phyloP scores from a whole-genome alignment of 23 red algal genomes.

The Agarophyton chilense region DNA sequence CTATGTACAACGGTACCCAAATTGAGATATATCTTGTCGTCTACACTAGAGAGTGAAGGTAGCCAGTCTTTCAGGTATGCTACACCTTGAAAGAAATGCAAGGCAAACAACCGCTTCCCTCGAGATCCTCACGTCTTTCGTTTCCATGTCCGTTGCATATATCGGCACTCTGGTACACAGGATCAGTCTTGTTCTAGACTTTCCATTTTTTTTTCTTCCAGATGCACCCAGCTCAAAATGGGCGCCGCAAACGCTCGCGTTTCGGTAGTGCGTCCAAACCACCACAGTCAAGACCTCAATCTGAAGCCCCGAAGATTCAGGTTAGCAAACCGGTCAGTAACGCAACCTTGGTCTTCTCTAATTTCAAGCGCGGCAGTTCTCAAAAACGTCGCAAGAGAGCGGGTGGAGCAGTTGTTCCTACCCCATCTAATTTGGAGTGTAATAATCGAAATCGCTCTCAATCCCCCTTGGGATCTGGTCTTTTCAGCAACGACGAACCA shows the following conservation, averaged over 20 bases:
- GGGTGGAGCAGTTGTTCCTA: not conserved
- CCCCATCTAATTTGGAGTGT: not conserved
- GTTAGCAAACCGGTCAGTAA: not conserved
- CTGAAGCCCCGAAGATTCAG: not conserved
- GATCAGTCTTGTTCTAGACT: too few relatives aligned
- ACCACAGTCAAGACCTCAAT: too few relatives aligned
- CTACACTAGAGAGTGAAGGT: too few relatives aligned
- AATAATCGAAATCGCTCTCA: slow-evolving; percentile 9
- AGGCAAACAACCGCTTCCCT: too few relatives aligned
- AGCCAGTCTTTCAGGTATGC: too few relatives aligned
- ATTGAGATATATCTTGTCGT: too few relatives aligned
- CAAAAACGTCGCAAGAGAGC: slow-evolving; percentile 28
- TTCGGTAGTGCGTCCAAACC: not conserved
- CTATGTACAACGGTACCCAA: too few relatives aligned
- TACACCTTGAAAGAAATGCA: too few relatives aligned
- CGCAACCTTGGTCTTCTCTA: not conserved
- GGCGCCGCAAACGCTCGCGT: not conserved
- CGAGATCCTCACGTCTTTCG: too few relatives aligned
- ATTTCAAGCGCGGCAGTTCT: slow-evolving; percentile 20
- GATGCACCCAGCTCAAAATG: not conserved
- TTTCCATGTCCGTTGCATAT: too few relatives aligned
- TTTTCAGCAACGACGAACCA: slow-evolving; percentile 4
- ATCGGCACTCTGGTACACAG: too few relatives aligned
- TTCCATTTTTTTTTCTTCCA: too few relatives aligned
- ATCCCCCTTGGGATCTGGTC: not conserved